Percentiles rank a stretch among this genome's conserved stretches.
Conservation (phyloP, 805 yeast species). For the Ogataea neopini region DNA sequence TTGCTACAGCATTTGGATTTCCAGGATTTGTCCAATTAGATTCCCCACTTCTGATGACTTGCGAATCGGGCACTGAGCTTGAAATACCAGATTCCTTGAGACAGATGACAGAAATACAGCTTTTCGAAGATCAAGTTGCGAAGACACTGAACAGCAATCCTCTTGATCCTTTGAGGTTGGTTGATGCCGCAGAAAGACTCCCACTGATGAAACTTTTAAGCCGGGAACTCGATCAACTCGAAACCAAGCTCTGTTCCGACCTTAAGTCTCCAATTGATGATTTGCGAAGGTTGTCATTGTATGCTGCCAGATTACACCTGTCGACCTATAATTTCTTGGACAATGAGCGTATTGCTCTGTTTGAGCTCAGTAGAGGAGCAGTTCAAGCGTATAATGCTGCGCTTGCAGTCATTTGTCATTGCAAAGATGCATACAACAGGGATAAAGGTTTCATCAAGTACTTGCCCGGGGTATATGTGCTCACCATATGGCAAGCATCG, state of each 20-base stretch:
- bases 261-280: slow-evolving; percentile 55
- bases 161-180: slow-evolving; percentile 63
- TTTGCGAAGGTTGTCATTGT: slow-evolving; percentile 64
- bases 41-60: slow-evolving; percentile 58
- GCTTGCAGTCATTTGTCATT: slow-evolving; percentile 65
- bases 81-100: slow-evolving; percentile 60
- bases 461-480: slow-evolving; percentile 79
- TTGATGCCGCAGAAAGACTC: slow-evolving; percentile 66
- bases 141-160: slow-evolving; percentile 73
- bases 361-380: slow-evolving; percentile 72
- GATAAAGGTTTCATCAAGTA: slow-evolving; percentile 68
- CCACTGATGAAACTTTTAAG: slow-evolving; percentile 72
- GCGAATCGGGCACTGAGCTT: slow-evolving; percentile 44
- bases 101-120: slow-evolving; percentile 80
- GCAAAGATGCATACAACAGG: slow-evolving; percentile 56
- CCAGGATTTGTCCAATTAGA: slow-evolving; percentile 92
- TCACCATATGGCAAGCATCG: slow-evolving; percentile 90
- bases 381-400: slow-evolving; percentile 82
- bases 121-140: slow-evolving; percentile 83
- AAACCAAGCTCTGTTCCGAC: slow-evolving; percentile 47
- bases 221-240: slow-evolving; percentile 75
- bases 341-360: slow-evolving; percentile 44
- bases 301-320: slow-evolving; percentile 78
- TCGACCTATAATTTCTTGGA: slow-evolving; percentile 81
- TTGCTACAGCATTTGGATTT: slow-evolving; percentile 91